phyloP scores from a whole-genome alignment of 331 rosid genomes.

The Cydonia oblonga region DNA sequence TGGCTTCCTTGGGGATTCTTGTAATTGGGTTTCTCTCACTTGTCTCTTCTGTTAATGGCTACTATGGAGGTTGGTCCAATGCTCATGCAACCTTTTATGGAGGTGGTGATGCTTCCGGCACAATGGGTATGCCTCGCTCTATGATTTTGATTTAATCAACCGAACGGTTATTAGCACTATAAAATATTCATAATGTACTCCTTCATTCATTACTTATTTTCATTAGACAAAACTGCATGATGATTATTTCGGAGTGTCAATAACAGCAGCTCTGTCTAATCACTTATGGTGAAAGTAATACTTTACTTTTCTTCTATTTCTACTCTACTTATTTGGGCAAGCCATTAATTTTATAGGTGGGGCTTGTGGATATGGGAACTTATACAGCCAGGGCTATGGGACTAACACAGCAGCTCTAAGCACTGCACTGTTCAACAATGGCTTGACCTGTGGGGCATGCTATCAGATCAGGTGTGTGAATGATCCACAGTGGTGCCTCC shows the following conservation, averaged over 20 bases:
- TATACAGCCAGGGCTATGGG: slow-evolving; percentile 84
- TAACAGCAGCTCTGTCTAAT: no score
- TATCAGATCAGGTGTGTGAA: slow-evolving; percentile 60
- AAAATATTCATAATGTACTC: neutral
- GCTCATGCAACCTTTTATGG: slow-evolving; percentile 98
- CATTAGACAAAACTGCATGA: neutral
- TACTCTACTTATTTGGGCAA: neutral
- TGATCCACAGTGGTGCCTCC: slow-evolving; percentile 78
- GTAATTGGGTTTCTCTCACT: slow-evolving; percentile 28
- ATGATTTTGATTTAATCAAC: neutral
- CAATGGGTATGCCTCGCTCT: slow-evolving; percentile 54
- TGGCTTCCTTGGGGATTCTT: slow-evolving; percentile 38
- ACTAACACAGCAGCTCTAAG: slow-evolving; percentile 84
- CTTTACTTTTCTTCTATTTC: neutral
- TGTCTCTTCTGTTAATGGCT: slow-evolving; percentile 35
- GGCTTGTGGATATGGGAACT: slow-evolving; percentile 92
- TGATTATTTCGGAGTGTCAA: neutral
- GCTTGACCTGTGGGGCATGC: slow-evolving; percentile 84
- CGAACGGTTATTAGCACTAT: neutral
- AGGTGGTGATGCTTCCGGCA: slow-evolving; percentile 91
- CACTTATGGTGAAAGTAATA: neutral
- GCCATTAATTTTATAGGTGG: slow-evolving; percentile 41
- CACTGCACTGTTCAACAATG: slow-evolving; percentile 73
- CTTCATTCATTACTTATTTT: neutral
- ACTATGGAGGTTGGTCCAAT: slow-evolving; percentile 66